phyloP scores from a whole-genome alignment of 1,284 basidiomycete genomes.

The Coniferiporia sulphurascens region DNA sequence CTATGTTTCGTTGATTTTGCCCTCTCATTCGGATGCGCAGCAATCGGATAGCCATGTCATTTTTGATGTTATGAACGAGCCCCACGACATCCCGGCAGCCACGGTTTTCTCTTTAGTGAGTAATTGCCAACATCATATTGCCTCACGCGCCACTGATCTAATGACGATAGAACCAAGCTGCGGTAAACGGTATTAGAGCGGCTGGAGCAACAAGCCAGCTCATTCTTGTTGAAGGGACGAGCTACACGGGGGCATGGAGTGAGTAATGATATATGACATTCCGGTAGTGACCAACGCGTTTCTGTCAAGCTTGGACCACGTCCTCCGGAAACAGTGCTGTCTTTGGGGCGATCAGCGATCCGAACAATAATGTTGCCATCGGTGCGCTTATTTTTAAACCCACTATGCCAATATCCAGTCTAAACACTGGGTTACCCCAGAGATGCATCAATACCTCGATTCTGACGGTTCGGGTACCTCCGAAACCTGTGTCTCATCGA shows the following conservation, averaged over 20 bases:
- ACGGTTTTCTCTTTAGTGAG: constrained; percentile 43
- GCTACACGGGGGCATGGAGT: constrained; percentile 35
- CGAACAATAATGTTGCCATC: constrained; percentile 58
- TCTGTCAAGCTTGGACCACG: constrained; percentile 38
- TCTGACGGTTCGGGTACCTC: constrained; percentile 58
- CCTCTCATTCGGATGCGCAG: constrained; percentile 25
- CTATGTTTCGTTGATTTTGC: not conserved
- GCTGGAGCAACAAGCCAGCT: constrained; percentile 53
- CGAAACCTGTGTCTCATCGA: constrained; percentile 49
- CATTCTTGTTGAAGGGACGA: constrained; percentile 38
- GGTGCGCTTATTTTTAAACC: constrained; percentile 29
- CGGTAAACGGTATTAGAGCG: constrained; percentile 56
- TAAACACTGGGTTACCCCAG: constrained; percentile 25
- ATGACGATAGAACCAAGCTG: constrained; percentile 47
- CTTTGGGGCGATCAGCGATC: constrained; percentile 50
- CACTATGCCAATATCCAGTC: not conserved
- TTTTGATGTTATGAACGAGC: constrained; percentile 65
- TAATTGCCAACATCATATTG: not conserved
- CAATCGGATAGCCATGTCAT: constrained; percentile 49
- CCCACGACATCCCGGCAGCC: constrained; percentile 45
- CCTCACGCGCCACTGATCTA: not conserved
- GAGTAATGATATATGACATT: constrained; percentile 13
- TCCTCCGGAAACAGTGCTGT: constrained; percentile 51
- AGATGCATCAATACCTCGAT: constrained; percentile 71
- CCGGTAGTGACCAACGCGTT: not conserved